Evolutionary conservation across 345 rosid species (phyloP).

Genomic region (Populus deltoides): DNA sequence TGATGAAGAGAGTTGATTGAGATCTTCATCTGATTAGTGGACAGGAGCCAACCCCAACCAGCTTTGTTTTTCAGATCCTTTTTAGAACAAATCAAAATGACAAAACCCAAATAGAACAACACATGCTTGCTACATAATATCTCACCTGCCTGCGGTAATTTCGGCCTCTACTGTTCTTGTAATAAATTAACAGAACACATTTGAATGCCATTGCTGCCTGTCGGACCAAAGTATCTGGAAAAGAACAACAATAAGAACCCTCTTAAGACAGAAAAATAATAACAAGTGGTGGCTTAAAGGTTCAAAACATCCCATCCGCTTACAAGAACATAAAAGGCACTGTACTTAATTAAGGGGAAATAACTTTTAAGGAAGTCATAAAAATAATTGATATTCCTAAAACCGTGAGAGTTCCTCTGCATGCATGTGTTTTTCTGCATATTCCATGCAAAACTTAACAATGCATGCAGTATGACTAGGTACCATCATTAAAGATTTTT

Average conservation of each 20-base stretch:
- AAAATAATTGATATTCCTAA: background rate
- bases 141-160: slow-evolving; percentile 93
- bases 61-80: background rate
- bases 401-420: background rate
- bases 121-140: background rate
- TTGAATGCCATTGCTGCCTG: slow-evolving; percentile 90
- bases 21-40: background rate
- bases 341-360: background rate
- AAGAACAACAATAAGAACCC: slow-evolving; percentile 15
- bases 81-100: background rate
- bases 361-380: background rate
- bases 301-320: background rate
- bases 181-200: slow-evolving; percentile 81
- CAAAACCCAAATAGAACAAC: background rate
- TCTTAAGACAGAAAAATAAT: background rate
- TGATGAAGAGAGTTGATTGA: background rate
- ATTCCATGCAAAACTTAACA: background rate
- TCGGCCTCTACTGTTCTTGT: slow-evolving; percentile 91
- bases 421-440: background rate
- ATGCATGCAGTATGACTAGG: background rate
- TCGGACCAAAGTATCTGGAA: slow-evolving; percentile 85
- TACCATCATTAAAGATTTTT: background rate
- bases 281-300: background rate
- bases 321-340: background rate
- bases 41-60: background rate